Percentiles rank a stretch among this genome's conserved stretches.
Conservation (phyloP, 2,329 filamentous ascomycete genomes). For the Xylariaceae sp. region DNA sequence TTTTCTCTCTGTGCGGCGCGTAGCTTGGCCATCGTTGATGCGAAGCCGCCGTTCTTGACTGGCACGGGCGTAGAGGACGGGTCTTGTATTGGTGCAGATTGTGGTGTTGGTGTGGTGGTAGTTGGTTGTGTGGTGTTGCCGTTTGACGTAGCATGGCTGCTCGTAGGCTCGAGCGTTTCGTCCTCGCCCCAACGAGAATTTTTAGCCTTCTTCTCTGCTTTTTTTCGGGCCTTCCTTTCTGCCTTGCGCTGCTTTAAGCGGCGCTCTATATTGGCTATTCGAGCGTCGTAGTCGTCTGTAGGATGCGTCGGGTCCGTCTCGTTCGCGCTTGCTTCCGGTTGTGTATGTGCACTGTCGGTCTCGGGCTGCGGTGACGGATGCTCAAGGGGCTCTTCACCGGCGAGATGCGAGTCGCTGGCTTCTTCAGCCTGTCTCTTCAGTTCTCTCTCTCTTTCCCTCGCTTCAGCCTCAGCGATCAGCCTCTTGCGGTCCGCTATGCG, state of each 20-base stretch:
- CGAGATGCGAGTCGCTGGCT: slow-evolving; percentile 15
- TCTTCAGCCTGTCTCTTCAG: slow-evolving; percentile 15
- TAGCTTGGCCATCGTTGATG: slow-evolving; percentile 52
- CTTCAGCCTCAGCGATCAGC: slow-evolving; percentile 42
- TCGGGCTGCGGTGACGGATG: background rate
- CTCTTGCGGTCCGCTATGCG: slow-evolving; percentile 42
- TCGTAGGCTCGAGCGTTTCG: background rate
- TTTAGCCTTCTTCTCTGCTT: slow-evolving; percentile 4
- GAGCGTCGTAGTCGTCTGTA: slow-evolving; percentile 35
- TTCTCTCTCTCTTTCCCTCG: slow-evolving; percentile 38
- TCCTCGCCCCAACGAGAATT: background rate
- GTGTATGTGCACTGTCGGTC: background rate
- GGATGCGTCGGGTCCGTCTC: slow-evolving; percentile 29
- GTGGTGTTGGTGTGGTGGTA: background rate
- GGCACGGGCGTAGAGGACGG: slow-evolving; percentile 31
- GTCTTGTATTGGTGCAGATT: slow-evolving; percentile 5
- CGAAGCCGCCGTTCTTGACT: slow-evolving; percentile 26
- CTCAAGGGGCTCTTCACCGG: background rate
- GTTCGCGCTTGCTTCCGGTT: slow-evolving; percentile 26
- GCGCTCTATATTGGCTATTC: slow-evolving; percentile 44
- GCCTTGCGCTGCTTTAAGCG: slow-evolving; percentile 38
- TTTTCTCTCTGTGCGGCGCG: slow-evolving; percentile 58
- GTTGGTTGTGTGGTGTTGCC: slow-evolving; percentile 9
- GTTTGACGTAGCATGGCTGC: background rate
- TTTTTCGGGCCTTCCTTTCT: slow-evolving; percentile 40